Evolutionary conservation across 441 rosid genomes (phyloP), one percentile per base, ranked within the genome.

Genomic region (Capsella rubella): DNA sequence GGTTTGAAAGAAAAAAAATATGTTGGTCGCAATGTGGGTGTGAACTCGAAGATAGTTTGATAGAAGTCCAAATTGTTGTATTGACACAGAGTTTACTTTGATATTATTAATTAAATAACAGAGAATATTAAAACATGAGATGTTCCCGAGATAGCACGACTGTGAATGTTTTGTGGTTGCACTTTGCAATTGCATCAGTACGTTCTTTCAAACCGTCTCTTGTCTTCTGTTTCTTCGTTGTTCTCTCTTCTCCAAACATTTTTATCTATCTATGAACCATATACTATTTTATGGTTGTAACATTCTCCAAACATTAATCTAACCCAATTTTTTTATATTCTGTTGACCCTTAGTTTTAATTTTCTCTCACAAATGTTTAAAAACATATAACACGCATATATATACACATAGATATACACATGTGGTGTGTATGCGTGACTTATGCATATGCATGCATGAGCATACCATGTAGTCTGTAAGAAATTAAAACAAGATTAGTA

Each of bases 91-190:
- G 37, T 39, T 73, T 55, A 47, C 59, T 65, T 57, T 49, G 60
- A 65, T 28, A 16, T 47, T 13, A 56, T 18, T 58, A 58, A 56
- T 40, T 58, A 58, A 50, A n/a, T 0, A 13, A 43, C 6, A 53
- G 58, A 59, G 39, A 49, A 67, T 74, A 74, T 29, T 28, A 42
- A 58, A 51, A 67, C 73, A 74, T 59, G 73, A 74, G 68, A 74
- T 51, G 69, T 67, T 74, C 78, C 73, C 78, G 32, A 67, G 73
- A 60, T 40, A 51, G 69, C 73, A 59, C 73, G 78, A 74, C 62
- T 67, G 73, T 74, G 78, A 59, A 74, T 74, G 78, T 67, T 67
- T 74, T 51, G 78, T 74, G 78, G 78, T 74, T 67, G 56, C 63
- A 74, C 55, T 74, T 74, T 49, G 78, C 60, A 58, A 66, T 66